Evolutionary conservation across 495 filamentous ascomycete genomes (phyloP).

Genomic region (Talaromyces wortmannii): DNA sequence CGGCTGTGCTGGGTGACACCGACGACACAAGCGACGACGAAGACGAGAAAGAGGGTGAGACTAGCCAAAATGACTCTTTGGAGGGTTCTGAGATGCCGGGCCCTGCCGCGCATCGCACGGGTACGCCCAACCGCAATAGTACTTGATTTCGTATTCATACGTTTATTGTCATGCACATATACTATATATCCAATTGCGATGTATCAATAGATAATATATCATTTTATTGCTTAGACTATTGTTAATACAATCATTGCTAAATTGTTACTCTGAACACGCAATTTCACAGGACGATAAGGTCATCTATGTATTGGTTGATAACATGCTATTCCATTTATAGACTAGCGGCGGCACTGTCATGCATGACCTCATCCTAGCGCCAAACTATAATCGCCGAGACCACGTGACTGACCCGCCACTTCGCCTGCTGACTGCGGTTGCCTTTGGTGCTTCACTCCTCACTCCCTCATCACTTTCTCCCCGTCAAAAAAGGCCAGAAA

Average conservation of each 20-base stretch:
- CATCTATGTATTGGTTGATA: too few species aligned
- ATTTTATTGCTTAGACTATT: too few species aligned
- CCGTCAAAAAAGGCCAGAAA: background rate
- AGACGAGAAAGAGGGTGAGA: slow-evolving; percentile 11
- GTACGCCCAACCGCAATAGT: background rate
- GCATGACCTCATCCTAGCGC: background rate
- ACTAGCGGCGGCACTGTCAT: too few species aligned
- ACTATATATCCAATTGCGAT: too few species aligned
- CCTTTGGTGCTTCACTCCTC: background rate
- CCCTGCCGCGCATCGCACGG: background rate
- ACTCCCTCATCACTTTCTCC: background rate
- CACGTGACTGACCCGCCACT: slow-evolving; percentile 1
- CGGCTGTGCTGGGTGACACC: background rate
- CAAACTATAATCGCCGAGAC: background rate
- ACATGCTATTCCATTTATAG: too few species aligned
- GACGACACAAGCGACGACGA: slow-evolving; percentile 35
- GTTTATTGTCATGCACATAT: too few species aligned
- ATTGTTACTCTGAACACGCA: too few species aligned
- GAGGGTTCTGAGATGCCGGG: background rate
- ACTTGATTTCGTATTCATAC: background rate
- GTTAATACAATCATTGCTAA: too few species aligned
- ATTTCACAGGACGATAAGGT: too few species aligned
- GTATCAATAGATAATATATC: too few species aligned
- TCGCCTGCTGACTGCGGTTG: background rate
- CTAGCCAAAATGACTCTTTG: background rate